These are phyloP conservation scores for Sonneratia alba DNA, from an alignment of 345 rosid species.

Conservation along the genomic window DNA sequence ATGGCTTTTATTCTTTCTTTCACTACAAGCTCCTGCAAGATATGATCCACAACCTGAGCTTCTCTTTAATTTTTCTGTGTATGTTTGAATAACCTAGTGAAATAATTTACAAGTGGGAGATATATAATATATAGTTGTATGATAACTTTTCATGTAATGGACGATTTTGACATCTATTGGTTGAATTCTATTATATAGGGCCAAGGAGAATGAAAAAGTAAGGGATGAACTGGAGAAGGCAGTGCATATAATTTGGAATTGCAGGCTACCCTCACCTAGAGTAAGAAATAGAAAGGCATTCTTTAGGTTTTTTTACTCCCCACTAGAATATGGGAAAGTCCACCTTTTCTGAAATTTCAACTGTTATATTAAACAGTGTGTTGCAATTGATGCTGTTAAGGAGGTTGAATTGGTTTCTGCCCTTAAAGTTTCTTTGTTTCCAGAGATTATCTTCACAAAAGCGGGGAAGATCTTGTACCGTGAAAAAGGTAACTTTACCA, in stretches of 20 bases:
- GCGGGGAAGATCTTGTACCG: slow-evolving; percentile 80
- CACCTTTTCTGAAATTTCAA: background rate
- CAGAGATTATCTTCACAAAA: slow-evolving; percentile 73
- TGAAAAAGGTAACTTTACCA: slow-evolving; percentile 48
- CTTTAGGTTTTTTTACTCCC: background rate
- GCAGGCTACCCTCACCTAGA: slow-evolving; percentile 85
- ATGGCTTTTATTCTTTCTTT: background rate
- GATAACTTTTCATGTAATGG: background rate
- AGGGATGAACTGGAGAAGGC: slow-evolving; percentile 68
- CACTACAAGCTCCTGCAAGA: background rate
- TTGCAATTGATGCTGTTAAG: slow-evolving; percentile 76
- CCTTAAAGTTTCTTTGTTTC: slow-evolving; percentile 54
- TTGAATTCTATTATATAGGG: slow-evolving; percentile 30
- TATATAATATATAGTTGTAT: background rate
- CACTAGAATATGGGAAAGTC: background rate
- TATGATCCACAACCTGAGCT: background rate
- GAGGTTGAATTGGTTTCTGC: slow-evolving; percentile 64
- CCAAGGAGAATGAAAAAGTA: slow-evolving; percentile 57
- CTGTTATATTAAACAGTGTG: slow-evolving; percentile 39
- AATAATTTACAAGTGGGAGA: background rate
- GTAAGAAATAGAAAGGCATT: slow-evolving; percentile 26
- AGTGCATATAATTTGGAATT: slow-evolving; percentile 82
- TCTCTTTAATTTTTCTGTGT: background rate
- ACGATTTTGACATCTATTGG: background rate
- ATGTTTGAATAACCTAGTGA: background rate